Base-by-base conservation (phyloP, 2,329 filamentous ascomycete species). In the Sporothrix pseudoabietina region DNA sequence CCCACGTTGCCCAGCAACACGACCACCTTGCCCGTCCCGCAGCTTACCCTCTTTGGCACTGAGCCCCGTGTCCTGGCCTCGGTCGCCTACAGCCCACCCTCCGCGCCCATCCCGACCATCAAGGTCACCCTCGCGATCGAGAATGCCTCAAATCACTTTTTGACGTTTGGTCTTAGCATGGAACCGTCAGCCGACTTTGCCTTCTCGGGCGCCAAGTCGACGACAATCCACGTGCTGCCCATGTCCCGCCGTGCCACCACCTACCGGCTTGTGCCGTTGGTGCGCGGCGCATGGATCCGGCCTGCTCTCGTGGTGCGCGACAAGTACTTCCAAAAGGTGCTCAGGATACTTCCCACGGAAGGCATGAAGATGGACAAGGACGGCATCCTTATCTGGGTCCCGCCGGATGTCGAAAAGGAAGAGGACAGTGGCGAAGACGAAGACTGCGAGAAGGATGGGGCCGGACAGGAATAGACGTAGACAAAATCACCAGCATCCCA, bases 81-180 rank as follows among this genome's bases (percentile, higher is more conserved):
- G 0, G 85, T 87, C 2, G 82, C 85, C 3, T 85, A 87, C 76
- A 80, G 26, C 78, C 39, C 39, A 19, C 59, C 35, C 4, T n/a
- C 61, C 2, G 47, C 41, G 8, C 19, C 26, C 1, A 41, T 54
- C 3, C 44, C n/a, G 26, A 72, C 22, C 14, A 61, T 76, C 39
- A 39, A 80, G 76, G 80, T 90, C 16, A 82, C 86, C 57, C 80
- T 89, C 79, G 93, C 90, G 3, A 89, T 99, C 73, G 96, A 99
- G 82, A 99, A 99, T 80, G 92, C 94, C 0, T 98, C 95, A 0
- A 92, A 90, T 80, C 96, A 99, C 81, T 97, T 97, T 82, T 87
- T 99, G 69, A 97, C 94, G 0, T 99, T 99, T 82, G 94, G 93
- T 41, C 82, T 98, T 68, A 90, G 87, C 35, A 97, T 99, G 94